phyloP scores from a whole-genome alignment of 1,139 yeast genomes.

The Saccharomycopsis hybrid region DNA sequence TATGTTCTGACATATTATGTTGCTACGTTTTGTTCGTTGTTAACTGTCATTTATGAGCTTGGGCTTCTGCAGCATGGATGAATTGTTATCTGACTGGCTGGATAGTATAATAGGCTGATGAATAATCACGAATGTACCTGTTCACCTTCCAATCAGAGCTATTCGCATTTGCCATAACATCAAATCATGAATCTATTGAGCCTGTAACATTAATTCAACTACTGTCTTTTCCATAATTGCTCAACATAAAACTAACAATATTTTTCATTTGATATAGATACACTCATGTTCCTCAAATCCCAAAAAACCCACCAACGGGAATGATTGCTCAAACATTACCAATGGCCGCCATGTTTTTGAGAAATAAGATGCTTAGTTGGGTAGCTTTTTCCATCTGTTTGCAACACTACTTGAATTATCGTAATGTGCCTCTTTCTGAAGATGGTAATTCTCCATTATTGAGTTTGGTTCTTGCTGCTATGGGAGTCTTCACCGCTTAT shows the following conservation, averaged over 20 bases:
- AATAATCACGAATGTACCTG: no score
- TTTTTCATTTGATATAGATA: conserved; percentile 31
- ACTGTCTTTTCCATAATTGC: no score
- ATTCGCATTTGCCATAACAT: no score
- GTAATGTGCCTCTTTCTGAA: conserved; percentile 14
- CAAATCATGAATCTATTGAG: no score
- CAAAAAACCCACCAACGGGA: conserved; percentile 41
- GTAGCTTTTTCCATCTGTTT: conserved; percentile 23
- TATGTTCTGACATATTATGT: conserved; percentile 3
- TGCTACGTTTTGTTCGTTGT: background rate
- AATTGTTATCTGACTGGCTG: no score
- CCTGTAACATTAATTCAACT: no score
- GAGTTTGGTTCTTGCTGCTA: conserved; percentile 9
- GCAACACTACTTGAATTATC: conserved; percentile 23
- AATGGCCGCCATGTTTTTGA: conserved; percentile 49
- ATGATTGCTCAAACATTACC: conserved; percentile 52
- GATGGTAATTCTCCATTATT: conserved; percentile 20
- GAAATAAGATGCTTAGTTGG: conserved; percentile 21
- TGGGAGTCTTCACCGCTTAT: conserved; percentile 17
- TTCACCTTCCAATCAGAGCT: no score
- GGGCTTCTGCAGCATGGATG: no score
- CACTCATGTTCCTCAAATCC: conserved; percentile 43
- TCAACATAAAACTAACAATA: no score
- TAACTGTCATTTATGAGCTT: background rate
- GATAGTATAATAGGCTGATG: no score